Percentiles rank a stretch among this genome's conserved stretches.
These are phyloP conservation scores for Lactarius hengduanensis DNA, from an alignment of 768 basidiomycete genomes.

Conservation along the genomic window DNA sequence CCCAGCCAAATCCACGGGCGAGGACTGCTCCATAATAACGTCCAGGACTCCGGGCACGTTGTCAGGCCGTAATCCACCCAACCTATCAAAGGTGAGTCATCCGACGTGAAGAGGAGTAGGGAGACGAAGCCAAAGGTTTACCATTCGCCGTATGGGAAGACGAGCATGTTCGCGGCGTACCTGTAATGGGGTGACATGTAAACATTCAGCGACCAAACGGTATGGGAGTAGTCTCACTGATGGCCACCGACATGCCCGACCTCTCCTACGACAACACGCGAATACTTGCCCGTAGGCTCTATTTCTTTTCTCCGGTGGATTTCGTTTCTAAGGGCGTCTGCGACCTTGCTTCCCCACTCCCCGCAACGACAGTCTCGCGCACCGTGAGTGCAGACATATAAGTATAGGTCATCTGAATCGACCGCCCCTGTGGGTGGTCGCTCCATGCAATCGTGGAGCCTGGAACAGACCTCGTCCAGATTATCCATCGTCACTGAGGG, in stretches of 20 bases:
- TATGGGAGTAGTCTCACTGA: conserved; percentile 49
- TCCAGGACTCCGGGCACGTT: conserved; percentile 58
- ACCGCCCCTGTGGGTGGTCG: neutral
- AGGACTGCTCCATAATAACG: conserved; percentile 39
- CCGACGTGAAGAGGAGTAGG: neutral
- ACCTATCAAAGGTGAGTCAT: conserved; percentile 40
- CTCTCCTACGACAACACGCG: conserved; percentile 51
- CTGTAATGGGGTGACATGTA: conserved; percentile 35
- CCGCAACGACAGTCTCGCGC: conserved; percentile 80
- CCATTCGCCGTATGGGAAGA: conserved; percentile 76
- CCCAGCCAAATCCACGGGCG: conserved; percentile 25
- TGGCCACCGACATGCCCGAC: conserved; percentile 84
- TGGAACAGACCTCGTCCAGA: conserved; percentile 45
- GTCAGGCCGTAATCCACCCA: conserved; percentile 57
- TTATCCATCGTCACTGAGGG: conserved; percentile 49
- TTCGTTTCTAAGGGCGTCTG: conserved; percentile 52
- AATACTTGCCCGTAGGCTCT: conserved; percentile 28
- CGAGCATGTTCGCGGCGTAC: conserved; percentile 65
- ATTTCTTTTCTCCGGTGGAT: conserved; percentile 38
- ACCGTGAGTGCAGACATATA: conserved; percentile 81
- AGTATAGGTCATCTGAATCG: conserved; percentile 35
- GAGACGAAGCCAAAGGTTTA: conserved; percentile 36
- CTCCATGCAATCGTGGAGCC: conserved; percentile 30
- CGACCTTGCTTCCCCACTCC: conserved; percentile 58
- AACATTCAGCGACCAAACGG: conserved; percentile 3